Base-by-base conservation (phyloP, 2,329 filamentous ascomycete species). In the Fusarium nurragi region DNA sequence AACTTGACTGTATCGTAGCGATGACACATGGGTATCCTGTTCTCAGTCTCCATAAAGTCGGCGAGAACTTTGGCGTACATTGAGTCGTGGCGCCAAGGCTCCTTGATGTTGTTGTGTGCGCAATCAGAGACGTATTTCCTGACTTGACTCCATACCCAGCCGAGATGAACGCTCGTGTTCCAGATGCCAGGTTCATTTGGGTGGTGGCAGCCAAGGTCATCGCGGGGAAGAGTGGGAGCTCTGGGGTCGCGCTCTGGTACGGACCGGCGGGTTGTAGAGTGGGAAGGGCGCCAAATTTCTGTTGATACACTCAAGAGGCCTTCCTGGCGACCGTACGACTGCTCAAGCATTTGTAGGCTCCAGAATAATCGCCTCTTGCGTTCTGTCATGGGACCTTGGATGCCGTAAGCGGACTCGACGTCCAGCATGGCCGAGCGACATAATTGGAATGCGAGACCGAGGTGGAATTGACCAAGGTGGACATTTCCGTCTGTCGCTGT, bases 1-100 rank as follows among this genome's bases (percentile, higher is more conserved):
- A 85, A 84, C 48, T 82, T 83, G 60, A 82, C 81, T 1, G 80
- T 79, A 69, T 84, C 81, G 59, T 84, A 85, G 12, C 83, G 79
- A 65, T 84, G 82, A 52, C 80, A 83, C 61, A 82, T 80, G 6
- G 82, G 79, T 28, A 80, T 80, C 18, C 77, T 70, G 65, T 80
- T 83, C 66, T 84, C 82, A 4, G 80, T 78, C 65, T 84, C 82
- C 63, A 83, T 83, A 9, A 84, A 79, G 60, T 84, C 81, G 1
- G 82, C 83, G 1, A 82, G 72, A 0, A 84, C 79, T 63, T 78
- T 79, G 41, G 82, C 76, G 67, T 84, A 84, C 74, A 79, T 80
- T 1, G 82, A 84, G 68, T 84, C 81, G 62, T 82, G 78, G 14
- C 81, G 73, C 82, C 82, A 84, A 0, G 82, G 82, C 54, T 84